Base-by-base conservation (phyloP, 768 basidiomycete genomes). In the Kwoniella heveanensis region DNA sequence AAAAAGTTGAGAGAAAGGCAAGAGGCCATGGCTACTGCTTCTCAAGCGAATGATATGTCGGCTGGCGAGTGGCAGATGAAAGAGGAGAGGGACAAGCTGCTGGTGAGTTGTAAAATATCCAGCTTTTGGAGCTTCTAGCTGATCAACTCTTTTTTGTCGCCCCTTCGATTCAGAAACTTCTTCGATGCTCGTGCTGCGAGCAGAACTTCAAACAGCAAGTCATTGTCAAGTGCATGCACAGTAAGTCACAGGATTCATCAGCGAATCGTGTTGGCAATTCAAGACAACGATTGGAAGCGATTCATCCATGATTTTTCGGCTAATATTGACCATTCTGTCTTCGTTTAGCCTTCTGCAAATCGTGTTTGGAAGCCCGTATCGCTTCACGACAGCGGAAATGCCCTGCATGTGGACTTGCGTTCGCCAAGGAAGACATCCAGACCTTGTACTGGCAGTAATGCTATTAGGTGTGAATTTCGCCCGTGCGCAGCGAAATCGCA, bases 361-460 rank as follows among this genome's bases (percentile, higher is more conserved):
- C 81, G 27, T 58, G 96, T 89, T 76, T 97, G 32, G 93, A 96
- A 66, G 83, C 87, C n/a, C 88, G 95, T 46, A 85, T 97, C 69
- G 81, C 88, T 26, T 92, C 90, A 17, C 87, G 94, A 62, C 93
- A 96, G 77, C 88, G 94, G 26, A 94, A 94, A 79, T 98, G 94
- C 81, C 93, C 93, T 24, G 88, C 89, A 6, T 98, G 94, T 77
- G 88, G 88, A 66, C 73, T 89, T 30, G 80, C 84, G 1, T 98
- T 98, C 81, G 88, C 88, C 4, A 86, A 88, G 70, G 88, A 87
- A 53, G 93, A 98, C 66, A 90, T 92, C n/a, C 84, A 86, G 71
- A 82, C 83, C 12, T 75, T 88, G 30, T 87, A 83, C 71, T 86
- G 88, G 78, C 86, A 87, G 61, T 81, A 68, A 55, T n/a, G n/a